Evolutionary conservation across 1,139 yeast genomes (phyloP).

Genomic region (Yamadazyma buinensis): DNA sequence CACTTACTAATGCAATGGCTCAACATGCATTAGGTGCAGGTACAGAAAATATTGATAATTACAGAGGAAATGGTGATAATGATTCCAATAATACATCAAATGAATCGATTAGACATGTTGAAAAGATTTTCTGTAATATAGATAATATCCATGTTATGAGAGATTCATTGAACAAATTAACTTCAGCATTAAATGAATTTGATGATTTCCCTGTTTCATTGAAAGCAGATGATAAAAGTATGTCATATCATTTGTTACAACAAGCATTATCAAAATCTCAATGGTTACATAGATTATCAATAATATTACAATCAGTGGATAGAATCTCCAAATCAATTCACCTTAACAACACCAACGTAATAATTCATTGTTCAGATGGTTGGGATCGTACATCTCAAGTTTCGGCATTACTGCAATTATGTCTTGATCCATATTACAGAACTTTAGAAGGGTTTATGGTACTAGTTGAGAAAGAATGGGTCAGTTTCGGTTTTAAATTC

Average conservation of each 20-base stretch:
- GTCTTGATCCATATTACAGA: slow-evolving; percentile 86
- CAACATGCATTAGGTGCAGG: slow-evolving; percentile 98
- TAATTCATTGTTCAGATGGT: slow-evolving; percentile 95
- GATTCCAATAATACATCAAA: slow-evolving; percentile 2
- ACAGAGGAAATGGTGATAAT: slow-evolving; percentile 35
- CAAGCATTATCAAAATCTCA: slow-evolving; percentile 58
- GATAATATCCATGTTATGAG: slow-evolving; percentile 96
- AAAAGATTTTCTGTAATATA: slow-evolving; percentile 78
- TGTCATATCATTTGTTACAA: slow-evolving; percentile 28
- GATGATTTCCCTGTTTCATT: slow-evolving; percentile 46
- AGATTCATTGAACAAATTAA: slow-evolving; percentile 67
- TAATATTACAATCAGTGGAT: slow-evolving; percentile 73
- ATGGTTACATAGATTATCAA: slow-evolving; percentile 75
- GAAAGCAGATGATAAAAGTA: slow-evolving; percentile 13
- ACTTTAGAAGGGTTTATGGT: slow-evolving; percentile 84
- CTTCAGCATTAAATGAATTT: slow-evolving; percentile 61
- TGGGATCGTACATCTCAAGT: slow-evolving; percentile 97
- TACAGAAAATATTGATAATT: slow-evolving; percentile 86
- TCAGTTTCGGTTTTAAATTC: slow-evolving; percentile 89
- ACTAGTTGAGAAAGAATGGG: slow-evolving; percentile 91
- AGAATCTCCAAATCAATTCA: slow-evolving; percentile 76
- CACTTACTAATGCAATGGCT: slow-evolving; percentile 92
- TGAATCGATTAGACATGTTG: slow-evolving; percentile 25
- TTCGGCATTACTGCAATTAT: slow-evolving; percentile 76
- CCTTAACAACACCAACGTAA: slow-evolving; percentile 74